These are phyloP conservation scores for Penicillium sp. DNA, from an alignment of 2,329 filamentous ascomycete species.

Conservation along the genomic window DNA sequence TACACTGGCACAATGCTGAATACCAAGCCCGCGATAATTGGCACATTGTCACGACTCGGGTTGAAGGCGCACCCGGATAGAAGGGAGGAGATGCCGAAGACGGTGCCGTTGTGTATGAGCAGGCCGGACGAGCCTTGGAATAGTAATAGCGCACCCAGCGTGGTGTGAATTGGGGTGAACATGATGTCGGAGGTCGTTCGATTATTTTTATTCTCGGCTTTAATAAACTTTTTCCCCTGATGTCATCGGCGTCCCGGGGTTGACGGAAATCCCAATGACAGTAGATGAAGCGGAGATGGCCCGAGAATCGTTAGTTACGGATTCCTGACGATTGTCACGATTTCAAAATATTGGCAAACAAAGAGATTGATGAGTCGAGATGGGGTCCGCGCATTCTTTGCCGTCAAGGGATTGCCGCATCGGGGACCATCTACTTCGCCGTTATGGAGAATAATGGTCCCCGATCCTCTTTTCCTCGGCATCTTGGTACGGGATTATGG, in stretches of 20 bases:
- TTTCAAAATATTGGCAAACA: not conserved
- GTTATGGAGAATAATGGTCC: slow-evolving; percentile 15
- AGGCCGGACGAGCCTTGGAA: slow-evolving; percentile 50
- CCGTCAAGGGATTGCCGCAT: slow-evolving; percentile 12
- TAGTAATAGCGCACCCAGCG: slow-evolving; percentile 50
- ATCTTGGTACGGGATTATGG: not conserved
- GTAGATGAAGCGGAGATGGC: not conserved
- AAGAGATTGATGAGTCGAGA: not conserved
- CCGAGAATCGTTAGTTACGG: not conserved
- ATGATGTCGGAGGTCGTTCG: slow-evolving; percentile 29
- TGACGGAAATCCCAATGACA: not conserved
- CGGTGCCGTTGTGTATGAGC: slow-evolving; percentile 50
- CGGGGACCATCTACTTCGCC: slow-evolving; percentile 19
- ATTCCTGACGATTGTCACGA: not conserved
- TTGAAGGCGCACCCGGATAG: slow-evolving; percentile 42
- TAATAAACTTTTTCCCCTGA: slow-evolving; percentile 10
- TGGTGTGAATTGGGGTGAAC: slow-evolving; percentile 54
- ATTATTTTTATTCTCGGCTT: not conserved
- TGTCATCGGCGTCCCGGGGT: slow-evolving; percentile 9
- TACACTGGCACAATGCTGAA: slow-evolving; percentile 45
- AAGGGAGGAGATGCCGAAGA: slow-evolving; percentile 51
- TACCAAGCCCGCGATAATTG: slow-evolving; percentile 47
- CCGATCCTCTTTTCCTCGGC: slow-evolving; percentile 10
- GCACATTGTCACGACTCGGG: slow-evolving; percentile 42
- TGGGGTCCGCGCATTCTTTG: slow-evolving; percentile 9